A percentile compares a stretch with the other conserved stretches of the same genome.
phyloP scores from a whole-genome alignment of 106 monocot genomes.

The Vanilla planifolia region DNA sequence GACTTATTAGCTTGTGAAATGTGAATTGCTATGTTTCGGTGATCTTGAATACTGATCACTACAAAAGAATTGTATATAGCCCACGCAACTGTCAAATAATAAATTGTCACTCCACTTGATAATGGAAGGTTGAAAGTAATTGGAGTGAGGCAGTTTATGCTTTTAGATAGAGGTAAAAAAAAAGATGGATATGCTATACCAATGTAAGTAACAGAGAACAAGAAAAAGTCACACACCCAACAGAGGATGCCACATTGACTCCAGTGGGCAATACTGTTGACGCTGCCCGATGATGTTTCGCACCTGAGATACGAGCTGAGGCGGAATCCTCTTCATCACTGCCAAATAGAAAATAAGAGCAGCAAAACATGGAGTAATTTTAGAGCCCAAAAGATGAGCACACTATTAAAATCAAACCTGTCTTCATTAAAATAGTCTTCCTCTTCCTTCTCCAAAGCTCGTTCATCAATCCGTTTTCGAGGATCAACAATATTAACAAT shows the following conservation, averaged over 20 bases:
- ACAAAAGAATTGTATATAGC: too few species aligned
- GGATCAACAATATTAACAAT: constrained; percentile 15
- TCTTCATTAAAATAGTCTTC: constrained; percentile 97
- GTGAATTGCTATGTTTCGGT: too few species aligned
- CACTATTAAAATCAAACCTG: constrained; percentile 35
- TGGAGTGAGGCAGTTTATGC: not conserved
- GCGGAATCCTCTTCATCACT: constrained; percentile 77
- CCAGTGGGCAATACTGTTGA: constrained; percentile 34
- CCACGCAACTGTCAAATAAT: too few species aligned
- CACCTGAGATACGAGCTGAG: constrained; percentile 19
- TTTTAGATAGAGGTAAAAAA: not conserved
- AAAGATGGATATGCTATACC: not conserved
- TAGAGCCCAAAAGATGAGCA: not conserved
- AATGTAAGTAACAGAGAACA: not conserved
- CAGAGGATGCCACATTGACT: constrained; percentile 23
- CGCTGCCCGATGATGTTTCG: constrained; percentile 19
- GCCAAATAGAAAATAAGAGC: not conserved
- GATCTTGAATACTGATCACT: too few species aligned
- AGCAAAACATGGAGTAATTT: not conserved
- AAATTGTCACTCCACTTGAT: too few species aligned
- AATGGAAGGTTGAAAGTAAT: not conserved
- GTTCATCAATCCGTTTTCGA: constrained; percentile 62
- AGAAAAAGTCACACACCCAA: constrained; percentile 20
- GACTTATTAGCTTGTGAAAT: too few species aligned
- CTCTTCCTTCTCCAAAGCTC: constrained; percentile 94